phyloP scores from a whole-genome alignment of 1,284 basidiomycete species.

The Ceratobasidium sp. region DNA sequence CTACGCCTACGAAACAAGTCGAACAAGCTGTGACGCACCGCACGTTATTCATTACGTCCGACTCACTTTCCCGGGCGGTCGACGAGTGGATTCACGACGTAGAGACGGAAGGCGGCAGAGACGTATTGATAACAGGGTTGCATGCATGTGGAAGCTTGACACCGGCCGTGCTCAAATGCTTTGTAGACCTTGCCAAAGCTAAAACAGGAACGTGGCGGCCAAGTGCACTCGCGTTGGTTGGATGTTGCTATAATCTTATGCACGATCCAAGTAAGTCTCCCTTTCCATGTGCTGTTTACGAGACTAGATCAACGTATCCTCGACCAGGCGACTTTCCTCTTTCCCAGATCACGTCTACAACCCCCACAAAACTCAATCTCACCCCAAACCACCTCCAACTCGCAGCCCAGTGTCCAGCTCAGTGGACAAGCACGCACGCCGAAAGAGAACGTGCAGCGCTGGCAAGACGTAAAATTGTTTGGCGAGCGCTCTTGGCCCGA shows the following conservation, averaged over 20 bases:
- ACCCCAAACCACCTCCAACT: conserved; percentile 41
- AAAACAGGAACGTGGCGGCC: conserved; percentile 25
- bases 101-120: not conserved
- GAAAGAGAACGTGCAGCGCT: conserved; percentile 31
- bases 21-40: conserved; percentile 31
- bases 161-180: conserved; percentile 40
- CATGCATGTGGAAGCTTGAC: conserved; percentile 44
- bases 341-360: conserved; percentile 18
- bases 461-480: conserved; percentile 41
- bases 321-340: conserved; percentile 38
- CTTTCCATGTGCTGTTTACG: too few species aligned
- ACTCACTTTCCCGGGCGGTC: conserved; percentile 33
- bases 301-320: not conserved
- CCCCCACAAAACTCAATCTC: conserved; percentile 1
- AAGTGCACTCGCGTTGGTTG: conserved; percentile 40
- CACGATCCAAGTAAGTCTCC: conserved; percentile 29
- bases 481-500: conserved; percentile 40
- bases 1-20: not conserved
- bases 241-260: conserved; percentile 43
- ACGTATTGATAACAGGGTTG: conserved; percentile 39
- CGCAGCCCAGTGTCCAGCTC: conserved; percentile 42
- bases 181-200: conserved; percentile 27
- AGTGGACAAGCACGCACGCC: conserved; percentile 29
- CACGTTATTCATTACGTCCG: conserved; percentile 38
- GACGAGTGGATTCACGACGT: conserved; percentile 38